Evolutionary conservation across 169 alveolate species (phyloP).

Genomic region (Babesia ovata): DNA sequence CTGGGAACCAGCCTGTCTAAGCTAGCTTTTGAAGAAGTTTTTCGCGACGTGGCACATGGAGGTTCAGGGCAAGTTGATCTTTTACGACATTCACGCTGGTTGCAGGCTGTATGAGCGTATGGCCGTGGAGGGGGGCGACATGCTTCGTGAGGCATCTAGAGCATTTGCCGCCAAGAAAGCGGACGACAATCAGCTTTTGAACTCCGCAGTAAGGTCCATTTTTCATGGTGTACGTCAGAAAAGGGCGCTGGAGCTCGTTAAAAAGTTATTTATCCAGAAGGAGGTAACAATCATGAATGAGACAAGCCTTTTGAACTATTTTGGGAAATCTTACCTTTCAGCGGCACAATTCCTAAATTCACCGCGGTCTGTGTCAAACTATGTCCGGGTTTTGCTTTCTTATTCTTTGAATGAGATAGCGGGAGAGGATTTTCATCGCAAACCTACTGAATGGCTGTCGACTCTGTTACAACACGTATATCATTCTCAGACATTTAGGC

Average conservation of each 20-base stretch:
- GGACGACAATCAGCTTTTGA: slow-evolving; percentile 37
- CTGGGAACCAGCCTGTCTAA: slow-evolving; percentile 49
- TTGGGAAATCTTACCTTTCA: slow-evolving; percentile 54
- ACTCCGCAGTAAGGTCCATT: slow-evolving; percentile 43
- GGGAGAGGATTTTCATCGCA: slow-evolving; percentile 45
- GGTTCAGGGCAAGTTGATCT: slow-evolving; percentile 62
- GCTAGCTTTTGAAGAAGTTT: slow-evolving; percentile 53
- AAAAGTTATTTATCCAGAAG: slow-evolving; percentile 47
- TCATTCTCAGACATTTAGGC: slow-evolving; percentile 52
- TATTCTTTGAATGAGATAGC: slow-evolving; percentile 62
- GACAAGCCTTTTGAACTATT: slow-evolving; percentile 35
- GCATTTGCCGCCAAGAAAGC: slow-evolving; percentile 42
- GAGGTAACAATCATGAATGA: slow-evolving; percentile 53
- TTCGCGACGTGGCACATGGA: slow-evolving; percentile 69
- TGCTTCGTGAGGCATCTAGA: slow-evolving; percentile 50
- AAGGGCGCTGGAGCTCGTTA: slow-evolving; percentile 19
- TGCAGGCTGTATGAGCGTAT: slow-evolving; percentile 64
- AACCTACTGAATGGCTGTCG: slow-evolving; percentile 50
- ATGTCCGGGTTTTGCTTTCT: slow-evolving; percentile 54
- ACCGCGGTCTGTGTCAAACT: slow-evolving; percentile 61
- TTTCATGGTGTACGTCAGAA: slow-evolving; percentile 22
- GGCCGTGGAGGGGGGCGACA: slow-evolving; percentile 69
- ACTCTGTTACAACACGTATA: slow-evolving; percentile 59
- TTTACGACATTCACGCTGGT: neutral
- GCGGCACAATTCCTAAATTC: slow-evolving; percentile 65